phyloP scores from a whole-genome alignment of 2,329 filamentous ascomycete species.

The Pyrenophora seminiperda region DNA sequence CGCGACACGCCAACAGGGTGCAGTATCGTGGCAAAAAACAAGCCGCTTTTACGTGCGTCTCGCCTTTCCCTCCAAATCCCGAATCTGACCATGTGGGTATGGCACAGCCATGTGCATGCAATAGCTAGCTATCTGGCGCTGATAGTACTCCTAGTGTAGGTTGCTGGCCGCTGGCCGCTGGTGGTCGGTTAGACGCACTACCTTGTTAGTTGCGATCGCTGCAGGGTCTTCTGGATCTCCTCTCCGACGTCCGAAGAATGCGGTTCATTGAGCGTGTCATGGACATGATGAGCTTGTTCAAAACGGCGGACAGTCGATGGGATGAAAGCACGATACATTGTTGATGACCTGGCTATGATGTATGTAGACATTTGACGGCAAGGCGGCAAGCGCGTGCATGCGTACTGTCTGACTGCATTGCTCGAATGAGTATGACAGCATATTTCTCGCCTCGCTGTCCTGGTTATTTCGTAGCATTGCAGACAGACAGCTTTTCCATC shows the following conservation, averaged over 20 bases:
- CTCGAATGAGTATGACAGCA: not conserved
- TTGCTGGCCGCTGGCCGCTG: no score
- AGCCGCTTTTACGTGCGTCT: not conserved
- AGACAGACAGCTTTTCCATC: not conserved
- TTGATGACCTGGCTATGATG: not conserved
- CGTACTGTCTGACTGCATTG: slow-evolving; percentile 2
- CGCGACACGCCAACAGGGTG: not conserved
- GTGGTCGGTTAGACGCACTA: not conserved
- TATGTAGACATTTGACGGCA: not conserved
- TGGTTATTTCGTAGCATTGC: not conserved
- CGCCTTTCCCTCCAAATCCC: not conserved
- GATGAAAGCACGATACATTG: not conserved
- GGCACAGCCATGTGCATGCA: not conserved
- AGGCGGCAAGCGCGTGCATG: not conserved
- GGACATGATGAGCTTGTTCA: not conserved
- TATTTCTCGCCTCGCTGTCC: not conserved
- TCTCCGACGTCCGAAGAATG: slow-evolving; percentile 13
- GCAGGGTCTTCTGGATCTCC: slow-evolving; percentile 14
- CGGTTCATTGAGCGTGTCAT: slow-evolving; percentile 5
- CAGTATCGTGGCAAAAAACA: slow-evolving; percentile 8
- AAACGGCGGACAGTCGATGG: not conserved
- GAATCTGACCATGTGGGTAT: not conserved
- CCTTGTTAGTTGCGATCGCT: slow-evolving; percentile 3
- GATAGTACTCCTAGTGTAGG: not conserved
- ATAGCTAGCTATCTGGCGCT: no score